Evolutionary conservation across 345 rosid species (phyloP).

Genomic region (Citrus unshiu): DNA sequence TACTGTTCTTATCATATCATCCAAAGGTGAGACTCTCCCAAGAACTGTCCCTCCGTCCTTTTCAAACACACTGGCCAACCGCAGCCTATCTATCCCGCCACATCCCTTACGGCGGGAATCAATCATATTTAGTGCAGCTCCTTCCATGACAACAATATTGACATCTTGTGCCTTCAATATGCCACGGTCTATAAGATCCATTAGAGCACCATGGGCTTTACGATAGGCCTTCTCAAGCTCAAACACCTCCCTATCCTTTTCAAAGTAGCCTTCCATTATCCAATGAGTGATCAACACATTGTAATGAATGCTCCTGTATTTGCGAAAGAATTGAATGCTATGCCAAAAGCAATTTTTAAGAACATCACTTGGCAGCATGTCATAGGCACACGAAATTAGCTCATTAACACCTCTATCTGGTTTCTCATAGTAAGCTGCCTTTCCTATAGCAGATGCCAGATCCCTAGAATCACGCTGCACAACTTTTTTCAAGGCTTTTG

Average conservation of each 20-base stretch:
- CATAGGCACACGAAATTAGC: slow-evolving; percentile 20
- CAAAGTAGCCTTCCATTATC: slow-evolving; percentile 67
- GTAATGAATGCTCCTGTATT: slow-evolving; percentile 36
- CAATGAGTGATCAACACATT: slow-evolving; percentile 53
- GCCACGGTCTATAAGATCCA: slow-evolving; percentile 44
- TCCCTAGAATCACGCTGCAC: not conserved
- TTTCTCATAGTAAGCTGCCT: not conserved
- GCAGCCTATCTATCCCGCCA: slow-evolving; percentile 21
- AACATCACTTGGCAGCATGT: not conserved
- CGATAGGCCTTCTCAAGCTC: slow-evolving; percentile 38
- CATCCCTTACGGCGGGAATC: slow-evolving; percentile 34
- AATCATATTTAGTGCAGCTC: slow-evolving; percentile 11
- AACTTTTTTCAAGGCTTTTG: slow-evolving; percentile 24
- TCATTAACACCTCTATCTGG: not conserved
- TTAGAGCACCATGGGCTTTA: slow-evolving; percentile 39
- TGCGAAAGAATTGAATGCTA: slow-evolving; percentile 34
- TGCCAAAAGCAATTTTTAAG: slow-evolving; percentile 48
- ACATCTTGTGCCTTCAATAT: slow-evolving; percentile 41
- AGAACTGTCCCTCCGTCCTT: slow-evolving; percentile 20
- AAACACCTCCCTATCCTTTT: not conserved
- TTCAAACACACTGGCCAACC: slow-evolving; percentile 30
- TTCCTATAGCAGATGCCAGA: not conserved
- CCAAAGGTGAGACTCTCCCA: slow-evolving; percentile 36
- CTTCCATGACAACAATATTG: slow-evolving; percentile 43
- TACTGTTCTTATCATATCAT: slow-evolving; percentile 51